These are phyloP conservation scores for Agrocybe pediades DNA, from an alignment of 768 basidiomycete genomes.

Conservation along the genomic window DNA sequence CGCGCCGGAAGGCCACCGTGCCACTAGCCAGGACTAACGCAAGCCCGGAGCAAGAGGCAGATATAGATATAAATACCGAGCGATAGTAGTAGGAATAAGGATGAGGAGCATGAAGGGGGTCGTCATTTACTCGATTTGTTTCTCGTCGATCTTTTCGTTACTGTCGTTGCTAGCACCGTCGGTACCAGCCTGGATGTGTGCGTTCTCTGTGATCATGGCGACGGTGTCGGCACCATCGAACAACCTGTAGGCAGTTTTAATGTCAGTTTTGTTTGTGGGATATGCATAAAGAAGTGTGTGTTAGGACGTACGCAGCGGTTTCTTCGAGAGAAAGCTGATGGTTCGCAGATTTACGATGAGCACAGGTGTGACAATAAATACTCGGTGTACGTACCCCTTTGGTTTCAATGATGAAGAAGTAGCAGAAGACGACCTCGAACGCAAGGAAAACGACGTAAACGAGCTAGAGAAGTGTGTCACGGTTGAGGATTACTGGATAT, in stretches of 20 bases:
- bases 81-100: not conserved
- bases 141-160: not conserved
- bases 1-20: not conserved
- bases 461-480: slow-evolving; percentile 19
- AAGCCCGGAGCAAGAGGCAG: not conserved
- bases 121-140: not conserved
- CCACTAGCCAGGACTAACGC: not conserved
- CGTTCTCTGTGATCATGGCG: slow-evolving; percentile 19
- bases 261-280: not conserved
- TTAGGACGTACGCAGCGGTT: slow-evolving; percentile 45
- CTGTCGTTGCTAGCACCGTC: slow-evolving; percentile 4
- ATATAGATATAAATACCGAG: not conserved
- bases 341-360: not conserved
- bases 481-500: not conserved
- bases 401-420: slow-evolving; percentile 58
- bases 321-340: slow-evolving; percentile 58
- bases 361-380: not conserved
- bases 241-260: slow-evolving; percentile 24
- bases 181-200: not conserved
- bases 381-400: slow-evolving; percentile 31
- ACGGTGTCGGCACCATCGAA: slow-evolving; percentile 60
- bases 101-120: not conserved
- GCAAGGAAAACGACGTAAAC: slow-evolving; percentile 60
- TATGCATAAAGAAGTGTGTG: not conserved
- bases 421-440: slow-evolving; percentile 53